These are phyloP conservation scores for Loxodes magnus DNA, from an alignment of 73 alveolate genomes.

Conservation along the genomic window DNA sequence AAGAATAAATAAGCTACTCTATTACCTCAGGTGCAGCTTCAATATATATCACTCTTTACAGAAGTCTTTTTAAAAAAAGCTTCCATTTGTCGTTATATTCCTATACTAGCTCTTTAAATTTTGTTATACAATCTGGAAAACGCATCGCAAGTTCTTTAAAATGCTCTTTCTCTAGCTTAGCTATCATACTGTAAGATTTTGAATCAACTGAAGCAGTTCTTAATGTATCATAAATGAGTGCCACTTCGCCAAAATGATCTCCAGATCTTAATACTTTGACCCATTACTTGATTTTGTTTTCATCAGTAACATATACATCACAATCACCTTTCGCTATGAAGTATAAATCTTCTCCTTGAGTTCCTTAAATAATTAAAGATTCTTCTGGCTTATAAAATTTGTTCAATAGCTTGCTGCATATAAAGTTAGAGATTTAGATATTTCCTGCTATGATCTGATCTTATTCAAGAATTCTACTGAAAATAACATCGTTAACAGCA, in stretches of 20 bases:
- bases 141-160: background rate
- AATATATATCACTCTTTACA: background rate
- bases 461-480: constrained; percentile 11
- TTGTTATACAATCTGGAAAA: background rate
- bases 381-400: constrained; percentile 30
- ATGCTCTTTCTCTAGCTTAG: constrained; percentile 11
- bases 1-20: too few relatives aligned
- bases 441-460: constrained; percentile 1
- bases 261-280: constrained; percentile 19
- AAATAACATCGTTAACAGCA: background rate
- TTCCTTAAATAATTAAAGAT: constrained; percentile 30
- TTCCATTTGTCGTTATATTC: background rate
- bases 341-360: background rate
- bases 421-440: constrained; percentile 5
- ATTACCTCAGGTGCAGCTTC: background rate
- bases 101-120: background rate
- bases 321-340: constrained; percentile 20
- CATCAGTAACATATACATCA: constrained; percentile 6
- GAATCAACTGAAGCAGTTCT: constrained; percentile 38
- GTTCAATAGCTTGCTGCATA: constrained; percentile 15
- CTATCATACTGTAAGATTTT: constrained; percentile 12
- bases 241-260: constrained; percentile 36
- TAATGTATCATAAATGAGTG: constrained; percentile 16
- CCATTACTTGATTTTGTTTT: constrained; percentile 3
- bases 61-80: background rate